Percentiles rank a stretch among this genome's conserved stretches.
phyloP scores from a whole-genome alignment of 495 filamentous ascomycete genomes.

The Penicillium daleae region DNA sequence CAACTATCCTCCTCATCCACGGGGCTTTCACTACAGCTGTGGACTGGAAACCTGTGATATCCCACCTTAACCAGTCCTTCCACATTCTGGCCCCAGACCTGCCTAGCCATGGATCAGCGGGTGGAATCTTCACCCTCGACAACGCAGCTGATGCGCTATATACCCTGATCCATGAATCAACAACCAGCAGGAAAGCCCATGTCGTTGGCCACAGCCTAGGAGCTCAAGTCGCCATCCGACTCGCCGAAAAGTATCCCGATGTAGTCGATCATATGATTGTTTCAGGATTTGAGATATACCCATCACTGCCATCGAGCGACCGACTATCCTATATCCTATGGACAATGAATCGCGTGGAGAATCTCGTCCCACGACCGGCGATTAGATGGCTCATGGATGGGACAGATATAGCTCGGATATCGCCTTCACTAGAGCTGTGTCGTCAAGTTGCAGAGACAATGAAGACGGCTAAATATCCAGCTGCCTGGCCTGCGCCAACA shows the following conservation, averaged over 20 bases:
- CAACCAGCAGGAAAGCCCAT: conserved; percentile 1
- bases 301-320: neutral
- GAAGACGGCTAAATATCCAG: neutral
- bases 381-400: conserved; percentile 24
- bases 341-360: conserved; percentile 12
- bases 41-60: neutral
- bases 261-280: neutral
- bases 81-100: conserved; percentile 12
- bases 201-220: conserved; percentile 24
- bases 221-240: conserved; percentile 17
- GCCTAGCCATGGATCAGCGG: conserved; percentile 7
- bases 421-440: neutral
- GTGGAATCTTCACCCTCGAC: neutral
- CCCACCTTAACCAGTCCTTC: neutral
- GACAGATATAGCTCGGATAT: conserved; percentile 1
- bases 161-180: neutral
- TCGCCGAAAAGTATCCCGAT: conserved; percentile 13
- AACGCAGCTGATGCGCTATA: neutral
- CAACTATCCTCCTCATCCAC: conserved; percentile 1
- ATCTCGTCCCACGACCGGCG: conserved; percentile 3
- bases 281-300: neutral
- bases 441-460: neutral
- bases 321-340: neutral
- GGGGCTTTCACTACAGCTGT: neutral
- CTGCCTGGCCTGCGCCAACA: neutral